Percentiles rank a stretch among this genome's conserved stretches.
Conservation (phyloP, 345 rosid species). For the Pugionium dolabratum region DNA sequence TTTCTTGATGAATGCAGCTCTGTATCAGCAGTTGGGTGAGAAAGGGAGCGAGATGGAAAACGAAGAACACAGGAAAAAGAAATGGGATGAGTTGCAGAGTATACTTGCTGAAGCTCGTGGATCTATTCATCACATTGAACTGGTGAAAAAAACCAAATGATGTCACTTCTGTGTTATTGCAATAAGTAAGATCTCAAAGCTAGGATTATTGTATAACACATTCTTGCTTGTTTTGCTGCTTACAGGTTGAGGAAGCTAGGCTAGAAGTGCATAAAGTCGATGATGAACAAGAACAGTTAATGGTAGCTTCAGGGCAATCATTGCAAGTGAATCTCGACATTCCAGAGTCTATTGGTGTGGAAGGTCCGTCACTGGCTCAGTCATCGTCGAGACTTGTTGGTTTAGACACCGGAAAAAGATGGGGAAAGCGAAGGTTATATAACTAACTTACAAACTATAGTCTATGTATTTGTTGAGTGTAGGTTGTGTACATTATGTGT, state of each 20-base stretch:
- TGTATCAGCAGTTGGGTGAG: slow-evolving; percentile 76
- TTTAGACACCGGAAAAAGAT: slow-evolving; percentile 56
- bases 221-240: slow-evolving; percentile 16
- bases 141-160: slow-evolving; percentile 45
- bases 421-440: slow-evolving; percentile 56
- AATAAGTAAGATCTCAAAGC: not conserved
- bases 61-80: slow-evolving; percentile 72
- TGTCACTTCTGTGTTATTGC: slow-evolving; percentile 15
- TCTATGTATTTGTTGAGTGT: too few relatives aligned
- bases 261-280: slow-evolving; percentile 54
- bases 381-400: slow-evolving; percentile 63
- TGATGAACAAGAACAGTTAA: slow-evolving; percentile 49
- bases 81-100: slow-evolving; percentile 74
- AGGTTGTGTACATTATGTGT: too few relatives aligned
- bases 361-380: slow-evolving; percentile 49
- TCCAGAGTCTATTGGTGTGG: slow-evolving; percentile 83
- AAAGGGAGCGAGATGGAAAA: slow-evolving; percentile 89
- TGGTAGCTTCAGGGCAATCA: slow-evolving; percentile 44
- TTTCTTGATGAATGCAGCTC: slow-evolving; percentile 44
- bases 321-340: slow-evolving; percentile 69
- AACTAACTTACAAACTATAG: not conserved
- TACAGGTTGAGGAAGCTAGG: slow-evolving; percentile 70
- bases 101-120: slow-evolving; percentile 88
- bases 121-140: slow-evolving; percentile 82
- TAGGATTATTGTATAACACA: not conserved